A percentile compares a stretch with the other conserved stretches of the same genome.
Evolutionary conservation across 306 rosid genomes (phyloP).

Genomic region (Castanea sativa): DNA sequence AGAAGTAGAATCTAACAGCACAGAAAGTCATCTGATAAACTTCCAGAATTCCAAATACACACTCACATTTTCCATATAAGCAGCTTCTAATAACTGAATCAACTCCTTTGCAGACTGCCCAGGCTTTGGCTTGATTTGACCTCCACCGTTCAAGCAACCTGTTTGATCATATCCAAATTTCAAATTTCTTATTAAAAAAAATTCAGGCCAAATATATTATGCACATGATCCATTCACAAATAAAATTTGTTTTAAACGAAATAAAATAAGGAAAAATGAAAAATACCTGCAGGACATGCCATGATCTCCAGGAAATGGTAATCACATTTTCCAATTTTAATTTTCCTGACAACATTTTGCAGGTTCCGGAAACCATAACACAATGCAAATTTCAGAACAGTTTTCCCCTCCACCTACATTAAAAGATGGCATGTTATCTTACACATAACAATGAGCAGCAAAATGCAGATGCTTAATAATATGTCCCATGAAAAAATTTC

Average conservation of each 20-base stretch:
- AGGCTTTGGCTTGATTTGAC: constrained; percentile 80
- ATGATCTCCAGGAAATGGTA: constrained; percentile 89
- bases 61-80: constrained; percentile 78
- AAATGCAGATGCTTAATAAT: not conserved
- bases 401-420: constrained; percentile 76
- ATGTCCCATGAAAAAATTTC: not conserved
- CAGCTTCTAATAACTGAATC: constrained; percentile 63
- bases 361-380: constrained; percentile 94
- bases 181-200: not conserved
- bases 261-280: constrained; percentile 5
- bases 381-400: constrained; percentile 68
- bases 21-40: not conserved
- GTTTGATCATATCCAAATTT: not conserved
- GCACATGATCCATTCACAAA: not conserved
- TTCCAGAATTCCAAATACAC: constrained; percentile 2
- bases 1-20: not conserved
- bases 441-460: constrained; percentile 3
- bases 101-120: constrained; percentile 75
- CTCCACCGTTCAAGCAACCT: constrained; percentile 99
- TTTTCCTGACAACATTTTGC: constrained; percentile 77
- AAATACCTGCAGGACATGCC: constrained; percentile 96
- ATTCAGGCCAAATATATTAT: not conserved
- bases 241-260: not conserved
- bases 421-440: constrained; percentile 12
- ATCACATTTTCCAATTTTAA: constrained; percentile 74